Evolutionary conservation across 1,284 basidiomycete genomes (phyloP), one percentile per base, ranked within the genome.

Genomic region (Leccinum pallidistipes): DNA sequence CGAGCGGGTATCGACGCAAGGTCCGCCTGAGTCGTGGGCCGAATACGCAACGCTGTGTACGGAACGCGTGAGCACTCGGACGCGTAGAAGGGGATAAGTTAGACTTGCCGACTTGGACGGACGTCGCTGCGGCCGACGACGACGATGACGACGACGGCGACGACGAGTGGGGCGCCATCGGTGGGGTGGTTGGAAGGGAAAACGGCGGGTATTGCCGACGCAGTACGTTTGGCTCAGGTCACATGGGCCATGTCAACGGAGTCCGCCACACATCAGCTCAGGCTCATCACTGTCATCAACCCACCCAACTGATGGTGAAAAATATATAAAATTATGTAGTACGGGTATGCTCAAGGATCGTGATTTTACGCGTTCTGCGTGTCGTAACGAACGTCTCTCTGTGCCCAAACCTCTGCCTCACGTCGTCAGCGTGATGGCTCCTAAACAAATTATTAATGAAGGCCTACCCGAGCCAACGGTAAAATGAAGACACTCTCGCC

Each of bases 11-110:
- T 95, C 70, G 87, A 88, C 61, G 82, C 81, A 61, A 90, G 83
- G 80, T 97, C 93, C 71, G 95, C 91, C 50, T 81, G 77, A 60
- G 92, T 94, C 55, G 92, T 85, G 27, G 97, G 97, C 65, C 96
- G 86, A 66, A 99, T 96, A 65, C 97, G 91, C 65, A 98, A 83
- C 66, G 96, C 96, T 95, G 74, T 56, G 64, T 12, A 51, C 0
- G 32, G 16, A 34, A 34, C 12, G 27, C 14, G 27, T 72, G 58
- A 72, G 61, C 24, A 31, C 2, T 2, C n/a, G 24, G 9, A 7
- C 29, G 29, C 45, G 29, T 12, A 14, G 38, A 21, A 21, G 29
- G 21, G 16, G 18, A 10, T 5, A 16, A 16, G 12, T 49, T 3
- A 16, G 56, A 85, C 91, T 80, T 59, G 88, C 90, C 90, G 76